Evolutionary conservation across 208 protist genomes (phyloP).

Genomic region (Phytomonas sp.): DNA sequence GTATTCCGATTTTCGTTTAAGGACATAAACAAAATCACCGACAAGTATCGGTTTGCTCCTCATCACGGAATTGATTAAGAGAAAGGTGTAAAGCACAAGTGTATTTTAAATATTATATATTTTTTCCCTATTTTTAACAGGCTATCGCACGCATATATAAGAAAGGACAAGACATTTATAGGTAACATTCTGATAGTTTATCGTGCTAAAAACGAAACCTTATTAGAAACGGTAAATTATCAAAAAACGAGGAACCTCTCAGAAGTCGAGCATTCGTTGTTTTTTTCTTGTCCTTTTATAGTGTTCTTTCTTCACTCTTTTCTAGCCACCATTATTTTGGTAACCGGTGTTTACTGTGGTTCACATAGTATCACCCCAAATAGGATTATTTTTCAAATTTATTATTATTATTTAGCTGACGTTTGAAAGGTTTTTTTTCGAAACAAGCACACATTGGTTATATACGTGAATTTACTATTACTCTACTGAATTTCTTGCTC

Average conservation of each 20-base stretch:
- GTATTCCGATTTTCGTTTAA: background rate
- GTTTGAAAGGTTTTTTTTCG: background rate
- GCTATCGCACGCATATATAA: slow-evolving; percentile 4
- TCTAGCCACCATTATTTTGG: background rate
- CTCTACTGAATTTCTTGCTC: background rate
- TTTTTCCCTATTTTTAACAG: background rate
- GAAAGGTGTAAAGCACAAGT: background rate
- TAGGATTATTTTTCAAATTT: background rate
- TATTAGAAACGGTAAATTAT: slow-evolving; percentile 10
- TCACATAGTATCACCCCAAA: background rate
- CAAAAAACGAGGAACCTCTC: slow-evolving; percentile 14
- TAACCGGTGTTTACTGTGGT: background rate
- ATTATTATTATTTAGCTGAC: background rate
- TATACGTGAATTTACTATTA: slow-evolving; percentile 11
- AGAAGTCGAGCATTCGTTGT: background rate
- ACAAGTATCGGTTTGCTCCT: background rate
- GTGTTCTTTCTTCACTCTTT: slow-evolving; percentile 2
- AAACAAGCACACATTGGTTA: background rate
- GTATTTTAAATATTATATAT: background rate
- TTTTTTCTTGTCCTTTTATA: slow-evolving; percentile 6
- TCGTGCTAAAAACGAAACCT: slow-evolving; percentile 6
- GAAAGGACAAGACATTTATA: background rate
- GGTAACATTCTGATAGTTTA: background rate
- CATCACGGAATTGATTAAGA: background rate
- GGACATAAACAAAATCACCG: background rate